Evolutionary conservation across 108 stramenopile species (phyloP), one percentile per base, ranked within the genome.

Genomic region (Craspedostauros australis): DNA sequence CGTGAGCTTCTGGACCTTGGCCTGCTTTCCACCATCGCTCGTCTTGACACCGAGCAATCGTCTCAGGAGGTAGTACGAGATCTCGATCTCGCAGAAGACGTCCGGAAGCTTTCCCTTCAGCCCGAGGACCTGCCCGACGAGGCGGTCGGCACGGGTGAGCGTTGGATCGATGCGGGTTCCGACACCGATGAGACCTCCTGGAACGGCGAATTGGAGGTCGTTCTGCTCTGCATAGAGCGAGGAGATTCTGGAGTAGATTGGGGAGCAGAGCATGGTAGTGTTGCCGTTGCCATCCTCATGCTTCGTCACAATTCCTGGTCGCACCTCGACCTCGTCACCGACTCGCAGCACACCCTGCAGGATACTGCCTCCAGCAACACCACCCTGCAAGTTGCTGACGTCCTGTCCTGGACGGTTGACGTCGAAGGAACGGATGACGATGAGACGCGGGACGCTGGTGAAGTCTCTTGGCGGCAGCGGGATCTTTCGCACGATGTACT

Each of bases 351-450:
- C 92, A 36, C 99, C 99, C 76, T 97, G 92, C 34, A 99, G 66
- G 50, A 99, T 98, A 48, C 79, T 82, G 50, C 99, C 99, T 37
- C 99, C 99, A 11, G 99, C 99, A 46, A 99, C 99, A 22, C 99
- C 99, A 7, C 99, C 99, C 57, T 92, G 86, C 46, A 99, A 63
- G 49, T 88, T 66, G 39, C 76, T 77, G 11, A 97, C 96, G 60
- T 98, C 95, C 70, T 98, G 94, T 38, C 99, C 99, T 23, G 99
- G 99, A 68, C 96, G 97, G 73, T 99, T 99, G 60, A 99, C 97
- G 63, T 99, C 99, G 65, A 99, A 99, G 21, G 91, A 93, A 41
- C 99, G 94, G 67, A 99, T 99, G 55, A 99, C 96, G 74, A 99
- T 98, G 48, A 99, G 67, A 21, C 96, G 75, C 0, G 99, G 97